Conservation (phyloP, 805 yeast species). For the Clavispora phyllophila region DNA sequence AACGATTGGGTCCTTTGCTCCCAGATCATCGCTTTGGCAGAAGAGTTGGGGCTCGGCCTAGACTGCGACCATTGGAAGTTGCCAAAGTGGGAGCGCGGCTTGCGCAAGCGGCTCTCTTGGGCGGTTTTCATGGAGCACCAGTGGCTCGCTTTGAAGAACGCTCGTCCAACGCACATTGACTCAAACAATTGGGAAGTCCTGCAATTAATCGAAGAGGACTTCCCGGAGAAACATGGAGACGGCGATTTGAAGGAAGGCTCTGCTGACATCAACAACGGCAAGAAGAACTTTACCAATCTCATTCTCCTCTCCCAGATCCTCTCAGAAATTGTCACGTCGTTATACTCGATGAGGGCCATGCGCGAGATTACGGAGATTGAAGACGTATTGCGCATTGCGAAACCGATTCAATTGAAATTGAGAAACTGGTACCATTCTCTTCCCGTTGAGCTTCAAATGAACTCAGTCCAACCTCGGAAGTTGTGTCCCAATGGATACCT, state of each 20-base stretch:
- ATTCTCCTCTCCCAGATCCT: slow-evolving; percentile 63
- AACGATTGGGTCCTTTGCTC: slow-evolving; percentile 84
- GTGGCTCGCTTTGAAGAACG: slow-evolving; percentile 79
- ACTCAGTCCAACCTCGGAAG: slow-evolving; percentile 51
- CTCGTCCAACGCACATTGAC: slow-evolving; percentile 77
- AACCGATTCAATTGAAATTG: slow-evolving; percentile 68
- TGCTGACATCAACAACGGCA: slow-evolving; percentile 68
- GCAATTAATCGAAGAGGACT: slow-evolving; percentile 65
- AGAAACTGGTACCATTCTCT: slow-evolving; percentile 75
- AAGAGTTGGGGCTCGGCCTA: slow-evolving; percentile 86
- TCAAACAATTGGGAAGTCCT: slow-evolving; percentile 78
- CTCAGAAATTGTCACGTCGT: slow-evolving; percentile 64
- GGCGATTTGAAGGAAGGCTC: slow-evolving; percentile 52
- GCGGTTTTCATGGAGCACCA: slow-evolving; percentile 90
- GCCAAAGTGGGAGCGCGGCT: slow-evolving; percentile 92
- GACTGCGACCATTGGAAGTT: slow-evolving; percentile 88
- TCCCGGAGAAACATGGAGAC: slow-evolving; percentile 63
- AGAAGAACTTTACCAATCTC: slow-evolving; percentile 59
- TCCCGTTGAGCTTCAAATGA: slow-evolving; percentile 63
- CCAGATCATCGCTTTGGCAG: slow-evolving; percentile 82
- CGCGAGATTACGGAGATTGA: slow-evolving; percentile 53
- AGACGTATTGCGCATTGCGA: slow-evolving; percentile 68
- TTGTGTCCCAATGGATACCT: slow-evolving; percentile 72
- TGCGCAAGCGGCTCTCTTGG: slow-evolving; percentile 89
- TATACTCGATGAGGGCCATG: slow-evolving; percentile 68